phyloP scores from a whole-genome alignment of 2,329 filamentous ascomycete species.

The Fusarium nanum region DNA sequence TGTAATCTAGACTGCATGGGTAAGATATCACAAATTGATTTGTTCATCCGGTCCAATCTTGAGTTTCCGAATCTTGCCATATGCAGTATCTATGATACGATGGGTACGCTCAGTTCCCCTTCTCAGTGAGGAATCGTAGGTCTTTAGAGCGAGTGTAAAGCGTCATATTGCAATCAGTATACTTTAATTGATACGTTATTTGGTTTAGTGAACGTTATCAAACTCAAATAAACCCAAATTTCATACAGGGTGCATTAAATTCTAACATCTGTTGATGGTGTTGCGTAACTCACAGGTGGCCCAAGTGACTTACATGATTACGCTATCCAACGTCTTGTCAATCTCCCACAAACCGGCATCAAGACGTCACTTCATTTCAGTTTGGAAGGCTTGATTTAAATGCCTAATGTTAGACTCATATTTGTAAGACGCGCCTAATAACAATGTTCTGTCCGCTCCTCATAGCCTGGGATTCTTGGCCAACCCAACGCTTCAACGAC shows the following conservation, averaged over 20 bases:
- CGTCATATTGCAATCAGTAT: background rate
- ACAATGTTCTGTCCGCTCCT: background rate
- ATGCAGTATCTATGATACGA: background rate
- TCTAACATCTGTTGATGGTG: too few relatives aligned
- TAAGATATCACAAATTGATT: conserved; percentile 2
- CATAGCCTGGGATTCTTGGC: too few relatives aligned
- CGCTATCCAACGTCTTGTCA: background rate
- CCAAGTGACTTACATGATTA: background rate
- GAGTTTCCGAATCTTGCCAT: background rate
- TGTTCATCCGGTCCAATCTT: conserved; percentile 14
- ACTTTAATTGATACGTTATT: background rate
- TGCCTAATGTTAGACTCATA: background rate
- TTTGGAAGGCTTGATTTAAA: background rate
- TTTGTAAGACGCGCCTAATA: background rate
- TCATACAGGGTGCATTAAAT: too few relatives aligned
- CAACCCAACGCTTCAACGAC: too few relatives aligned
- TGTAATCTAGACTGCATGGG: background rate
- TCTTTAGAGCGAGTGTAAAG: background rate
- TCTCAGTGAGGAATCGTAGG: background rate
- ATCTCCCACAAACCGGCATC: background rate
- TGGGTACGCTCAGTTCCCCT: too few relatives aligned
- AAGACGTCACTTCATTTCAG: background rate
- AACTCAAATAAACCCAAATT: too few relatives aligned
- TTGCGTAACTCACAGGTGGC: too few relatives aligned
- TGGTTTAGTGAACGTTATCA: too few relatives aligned